Base-by-base conservation (phyloP, 371 early-diverging fungal genomes). In the Dichotomocladium elegans region DNA sequence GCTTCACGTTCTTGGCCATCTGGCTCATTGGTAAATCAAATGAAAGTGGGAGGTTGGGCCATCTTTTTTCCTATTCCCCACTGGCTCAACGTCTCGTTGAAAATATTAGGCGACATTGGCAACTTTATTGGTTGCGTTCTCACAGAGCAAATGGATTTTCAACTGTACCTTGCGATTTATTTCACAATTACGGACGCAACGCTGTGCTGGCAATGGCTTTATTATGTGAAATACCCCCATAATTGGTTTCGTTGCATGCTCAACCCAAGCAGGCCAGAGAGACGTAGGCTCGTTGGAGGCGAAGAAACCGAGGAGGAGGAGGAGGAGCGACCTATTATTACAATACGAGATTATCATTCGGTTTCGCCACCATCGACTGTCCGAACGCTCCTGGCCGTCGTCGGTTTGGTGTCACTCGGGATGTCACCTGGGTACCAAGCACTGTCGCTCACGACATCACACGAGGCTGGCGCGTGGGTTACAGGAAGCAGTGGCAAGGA, bases 81-180 rank as follows among this genome's bases (percentile, higher is more conserved):
- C 28, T 41, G 52, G 29, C 29, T 25, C 37, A 52, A 22, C 12
- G 17, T 4, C 19, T 19, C 11, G 14, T 24, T 45, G 24, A 12
- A 30, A 29, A 45, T 12, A 45, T 22, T 65, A 69, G 90, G 88
- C 42, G 90, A 90, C 55, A 47, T 86, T 51, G 71, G 80, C 40
- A 89, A 88, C 50, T 71, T 89, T 8, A 66, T 83, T 42, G 90
- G 89, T 11, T 83, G 87, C 33, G 53, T 83, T n/a, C 63, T 87
- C 40, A 86, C 88, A 8, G 57, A 74, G 3, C 89, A 89, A 58
- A 74, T 83, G 34, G 81, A 85, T 14, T 89, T 89, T 52, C 90
- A 90, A 65, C 68, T 81, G 45, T 60, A 60, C 35, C 52, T 73
- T 11, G 61, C 74, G 2, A 59, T 70, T 41, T 73, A 73, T 26